These are phyloP conservation scores for Penicillium sp. DNA, from an alignment of 2,329 filamentous ascomycete species.

Conservation along the genomic window DNA sequence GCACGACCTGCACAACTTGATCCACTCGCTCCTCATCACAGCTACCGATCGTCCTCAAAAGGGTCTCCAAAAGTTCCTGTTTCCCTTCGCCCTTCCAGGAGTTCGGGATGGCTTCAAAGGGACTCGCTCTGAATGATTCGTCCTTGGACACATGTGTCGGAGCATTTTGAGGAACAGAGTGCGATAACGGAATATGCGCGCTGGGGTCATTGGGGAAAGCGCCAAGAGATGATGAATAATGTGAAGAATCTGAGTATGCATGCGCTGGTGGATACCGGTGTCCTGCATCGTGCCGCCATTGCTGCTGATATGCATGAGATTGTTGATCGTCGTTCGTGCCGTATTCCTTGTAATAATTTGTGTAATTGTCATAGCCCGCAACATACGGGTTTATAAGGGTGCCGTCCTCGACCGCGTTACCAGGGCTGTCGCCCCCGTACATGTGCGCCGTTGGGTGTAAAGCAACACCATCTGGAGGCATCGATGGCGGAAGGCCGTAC, in stretches of 20 bases:
- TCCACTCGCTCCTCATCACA: conserved; percentile 27
- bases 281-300: conserved; percentile 3
- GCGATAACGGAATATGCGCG: not conserved
- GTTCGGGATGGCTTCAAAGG: conserved; percentile 9
- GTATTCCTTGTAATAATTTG: not conserved
- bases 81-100: conserved; percentile 28
- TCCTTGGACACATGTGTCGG: not conserved
- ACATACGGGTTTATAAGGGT: not conserved
- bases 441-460: not conserved
- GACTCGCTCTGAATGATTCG: not conserved
- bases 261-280: not conserved
- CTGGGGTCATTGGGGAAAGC: not conserved
- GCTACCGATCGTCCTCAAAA: conserved; percentile 28
- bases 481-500: conserved; percentile 3
- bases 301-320: conserved; percentile 1
- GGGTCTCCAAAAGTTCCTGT: conserved; percentile 22
- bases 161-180: not conserved
- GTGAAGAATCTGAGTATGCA: conserved; percentile 3
- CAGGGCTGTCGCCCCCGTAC: not conserved
- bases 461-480: not conserved
- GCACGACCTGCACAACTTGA: conserved; percentile 29
- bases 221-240: conserved; percentile 4
- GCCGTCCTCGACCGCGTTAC: not conserved
- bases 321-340: not conserved
- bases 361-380: not conserved